These are phyloP conservation scores for Scleroderma bovista DNA, from an alignment of 768 basidiomycete genomes.

Conservation along the genomic window DNA sequence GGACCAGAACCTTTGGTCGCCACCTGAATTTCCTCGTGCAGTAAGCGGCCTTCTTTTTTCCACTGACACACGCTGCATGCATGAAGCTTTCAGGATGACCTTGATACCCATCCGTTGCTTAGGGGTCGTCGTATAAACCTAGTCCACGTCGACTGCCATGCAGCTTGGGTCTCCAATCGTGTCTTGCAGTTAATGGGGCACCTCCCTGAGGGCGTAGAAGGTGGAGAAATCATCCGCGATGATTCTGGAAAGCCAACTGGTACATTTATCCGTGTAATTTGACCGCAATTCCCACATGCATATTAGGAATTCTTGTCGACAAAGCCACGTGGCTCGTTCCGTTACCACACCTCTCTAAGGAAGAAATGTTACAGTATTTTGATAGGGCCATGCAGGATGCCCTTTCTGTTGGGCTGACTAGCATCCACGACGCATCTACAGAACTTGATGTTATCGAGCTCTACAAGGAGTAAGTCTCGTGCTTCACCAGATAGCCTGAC, in stretches of 20 bases:
- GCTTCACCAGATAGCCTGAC: neutral
- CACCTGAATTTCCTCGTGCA: conserved; percentile 61
- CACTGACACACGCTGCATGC: neutral
- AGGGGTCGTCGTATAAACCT: conserved; percentile 67
- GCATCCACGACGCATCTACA: conserved; percentile 77
- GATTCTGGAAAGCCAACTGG: conserved; percentile 63
- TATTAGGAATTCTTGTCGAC: conserved; percentile 71
- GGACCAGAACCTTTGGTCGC: conserved; percentile 84
- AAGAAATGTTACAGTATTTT: conserved; percentile 55
- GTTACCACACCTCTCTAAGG: conserved; percentile 54
- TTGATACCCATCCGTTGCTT: conserved; percentile 65
- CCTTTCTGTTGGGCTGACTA: conserved; percentile 75
- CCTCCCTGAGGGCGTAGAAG: conserved; percentile 59
- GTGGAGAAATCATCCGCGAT: conserved; percentile 72
- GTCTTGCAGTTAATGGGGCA: conserved; percentile 60
- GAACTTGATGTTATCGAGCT: conserved; percentile 50
- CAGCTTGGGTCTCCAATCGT: conserved; percentile 76
- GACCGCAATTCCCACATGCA: neutral
- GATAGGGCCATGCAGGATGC: conserved; percentile 62
- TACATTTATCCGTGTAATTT: conserved; percentile 10
- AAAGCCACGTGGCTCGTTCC: conserved; percentile 79
- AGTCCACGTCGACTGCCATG: conserved; percentile 76
- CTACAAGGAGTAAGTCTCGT: conserved; percentile 49
- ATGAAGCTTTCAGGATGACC: conserved; percentile 48
- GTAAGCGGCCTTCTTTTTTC: conserved; percentile 35